These are phyloP conservation scores for Penicillium verrucosum DNA, from an alignment of 2,329 filamentous ascomycete species.

Conservation along the genomic window DNA sequence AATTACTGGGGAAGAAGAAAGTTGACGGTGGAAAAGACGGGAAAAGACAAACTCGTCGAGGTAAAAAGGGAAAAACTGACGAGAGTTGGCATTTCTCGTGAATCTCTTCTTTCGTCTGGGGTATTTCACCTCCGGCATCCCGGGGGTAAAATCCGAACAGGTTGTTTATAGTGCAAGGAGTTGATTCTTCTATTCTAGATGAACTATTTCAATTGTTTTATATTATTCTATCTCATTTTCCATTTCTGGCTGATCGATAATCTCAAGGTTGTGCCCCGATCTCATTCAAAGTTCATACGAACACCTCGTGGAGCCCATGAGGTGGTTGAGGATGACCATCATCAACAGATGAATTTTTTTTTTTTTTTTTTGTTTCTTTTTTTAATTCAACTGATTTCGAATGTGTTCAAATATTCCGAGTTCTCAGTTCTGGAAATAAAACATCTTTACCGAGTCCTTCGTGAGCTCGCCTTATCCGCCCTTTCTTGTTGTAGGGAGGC, in stretches of 20 bases:
- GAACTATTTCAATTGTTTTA: too few species aligned
- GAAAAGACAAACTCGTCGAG: background rate
- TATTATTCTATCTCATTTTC: background rate
- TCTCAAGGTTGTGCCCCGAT: background rate
- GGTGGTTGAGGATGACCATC: background rate
- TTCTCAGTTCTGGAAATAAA: background rate
- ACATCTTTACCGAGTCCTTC: background rate
- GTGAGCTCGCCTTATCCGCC: background rate
- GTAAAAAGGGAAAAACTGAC: background rate
- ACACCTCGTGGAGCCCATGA: background rate
- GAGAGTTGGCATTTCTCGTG: conserved; percentile 1
- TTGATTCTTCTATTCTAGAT: background rate
- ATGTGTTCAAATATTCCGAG: background rate
- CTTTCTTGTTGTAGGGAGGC: background rate
- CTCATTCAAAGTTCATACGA: background rate
- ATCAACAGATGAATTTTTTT: background rate
- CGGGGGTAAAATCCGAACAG: conserved; percentile 4
- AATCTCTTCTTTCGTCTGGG: conserved; percentile 3
- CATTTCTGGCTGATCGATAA: background rate
- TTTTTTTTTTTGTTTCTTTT: background rate
- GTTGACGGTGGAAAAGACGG: background rate
- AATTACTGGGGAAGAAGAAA: background rate
- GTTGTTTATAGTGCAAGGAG: background rate
- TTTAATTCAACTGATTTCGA: too few species aligned
- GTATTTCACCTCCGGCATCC: conserved; percentile 5